A percentile compares a stretch with the other conserved stretches of the same genome.
These are phyloP conservation scores for Tylopilus subfusipes DNA, from an alignment of 768 basidiomycete species.

Conservation along the genomic window DNA sequence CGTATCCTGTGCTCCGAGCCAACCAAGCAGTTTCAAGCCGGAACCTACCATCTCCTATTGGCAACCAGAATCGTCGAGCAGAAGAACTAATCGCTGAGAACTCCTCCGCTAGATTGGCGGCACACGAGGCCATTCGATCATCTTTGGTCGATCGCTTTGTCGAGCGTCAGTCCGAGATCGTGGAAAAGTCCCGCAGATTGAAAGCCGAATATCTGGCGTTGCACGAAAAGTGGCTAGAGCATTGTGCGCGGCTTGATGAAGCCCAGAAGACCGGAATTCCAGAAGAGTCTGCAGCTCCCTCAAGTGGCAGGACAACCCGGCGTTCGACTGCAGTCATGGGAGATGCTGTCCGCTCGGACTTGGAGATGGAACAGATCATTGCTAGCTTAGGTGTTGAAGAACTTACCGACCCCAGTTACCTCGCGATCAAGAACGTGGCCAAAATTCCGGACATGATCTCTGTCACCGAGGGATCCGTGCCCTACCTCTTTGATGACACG, in stretches of 20 bases:
- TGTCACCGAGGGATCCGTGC: conserved; percentile 56
- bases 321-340: conserved; percentile 69
- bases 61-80: conserved; percentile 44
- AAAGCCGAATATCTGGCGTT: conserved; percentile 63
- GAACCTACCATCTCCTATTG: conserved; percentile 25
- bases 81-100: conserved; percentile 44
- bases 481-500: conserved; percentile 77
- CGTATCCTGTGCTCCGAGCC: conserved; percentile 58
- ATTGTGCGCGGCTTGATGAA: conserved; percentile 68
- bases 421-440: conserved; percentile 84
- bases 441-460: conserved; percentile 88
- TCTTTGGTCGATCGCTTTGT: conserved; percentile 54
- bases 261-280: conserved; percentile 28
- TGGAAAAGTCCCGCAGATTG: conserved; percentile 54
- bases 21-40: conserved; percentile 48
- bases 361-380: conserved; percentile 97
- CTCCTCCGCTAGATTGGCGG: conserved; percentile 33
- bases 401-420: conserved; percentile 84
- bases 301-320: conserved; percentile 61
- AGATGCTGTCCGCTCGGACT: conserved; percentile 89
- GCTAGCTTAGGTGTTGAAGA: conserved; percentile 92
- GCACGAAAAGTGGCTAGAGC: conserved; percentile 69
- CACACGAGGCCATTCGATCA: conserved; percentile 41
- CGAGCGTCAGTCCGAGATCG: conserved; percentile 46
- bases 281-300: conserved; percentile 39